These are phyloP conservation scores for Boletus rubroflammeus DNA, from an alignment of 768 basidiomycete species.

Conservation along the genomic window DNA sequence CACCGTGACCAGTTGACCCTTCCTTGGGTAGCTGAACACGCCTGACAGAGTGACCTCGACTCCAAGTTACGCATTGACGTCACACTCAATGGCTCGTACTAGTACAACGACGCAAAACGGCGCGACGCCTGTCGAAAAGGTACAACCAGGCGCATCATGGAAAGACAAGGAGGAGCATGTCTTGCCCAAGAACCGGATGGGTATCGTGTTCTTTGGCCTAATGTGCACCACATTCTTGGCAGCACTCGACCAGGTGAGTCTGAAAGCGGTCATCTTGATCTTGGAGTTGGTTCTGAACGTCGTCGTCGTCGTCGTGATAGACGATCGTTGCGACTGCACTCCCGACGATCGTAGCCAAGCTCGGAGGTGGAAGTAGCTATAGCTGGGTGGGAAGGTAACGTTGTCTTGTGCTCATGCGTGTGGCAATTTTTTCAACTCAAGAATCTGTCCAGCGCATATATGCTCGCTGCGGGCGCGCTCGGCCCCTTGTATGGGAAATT, in stretches of 20 bases:
- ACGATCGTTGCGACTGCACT: constrained; percentile 74
- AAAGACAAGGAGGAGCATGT: constrained; percentile 50
- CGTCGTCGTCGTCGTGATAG: constrained; percentile 31
- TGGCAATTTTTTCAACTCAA: background rate
- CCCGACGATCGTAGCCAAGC: constrained; percentile 64
- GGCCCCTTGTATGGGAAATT: constrained; percentile 77
- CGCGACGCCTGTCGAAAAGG: constrained; percentile 16
- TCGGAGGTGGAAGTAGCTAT: constrained; percentile 61
- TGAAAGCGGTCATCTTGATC: background rate
- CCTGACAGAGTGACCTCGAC: no score
- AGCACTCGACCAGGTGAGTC: constrained; percentile 56
- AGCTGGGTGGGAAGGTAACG: constrained; percentile 71
- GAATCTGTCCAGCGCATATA: constrained; percentile 56
- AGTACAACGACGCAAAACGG: background rate
- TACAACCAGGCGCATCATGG: constrained; percentile 50
- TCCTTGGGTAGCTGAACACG: background rate
- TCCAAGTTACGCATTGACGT: background rate
- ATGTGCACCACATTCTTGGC: constrained; percentile 36
- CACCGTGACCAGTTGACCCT: no score
- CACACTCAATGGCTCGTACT: constrained; percentile 6
- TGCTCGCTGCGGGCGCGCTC: constrained; percentile 64
- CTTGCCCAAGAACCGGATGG: constrained; percentile 37
- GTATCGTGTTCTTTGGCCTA: constrained; percentile 27
- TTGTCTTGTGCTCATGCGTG: background rate
- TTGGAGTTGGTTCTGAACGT: background rate